Percentiles rank a stretch among this genome's conserved stretches.
These are phyloP conservation scores for Saccharomycopsis synnaedendra DNA, from an alignment of 805 yeast genomes.

Conservation along the genomic window DNA sequence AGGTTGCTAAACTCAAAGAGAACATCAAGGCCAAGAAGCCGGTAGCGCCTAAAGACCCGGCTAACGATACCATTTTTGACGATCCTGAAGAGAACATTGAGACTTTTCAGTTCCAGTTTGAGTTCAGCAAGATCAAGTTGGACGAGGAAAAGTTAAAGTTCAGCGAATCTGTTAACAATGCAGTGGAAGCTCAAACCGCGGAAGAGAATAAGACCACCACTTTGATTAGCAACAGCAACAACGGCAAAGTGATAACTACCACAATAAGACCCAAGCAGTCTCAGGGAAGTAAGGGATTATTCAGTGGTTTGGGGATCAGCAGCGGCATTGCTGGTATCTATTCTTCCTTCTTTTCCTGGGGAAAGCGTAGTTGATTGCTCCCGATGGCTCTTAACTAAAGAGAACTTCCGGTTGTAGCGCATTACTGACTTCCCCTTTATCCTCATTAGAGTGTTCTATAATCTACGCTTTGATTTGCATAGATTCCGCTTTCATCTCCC, in stretches of 20 bases:
- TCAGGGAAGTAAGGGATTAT: background rate
- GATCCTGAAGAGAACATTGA: constrained; percentile 11
- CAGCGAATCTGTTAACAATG: constrained; percentile 7
- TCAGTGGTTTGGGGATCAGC: constrained; percentile 6
- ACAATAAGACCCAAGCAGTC: constrained; percentile 8
- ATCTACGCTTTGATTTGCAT: no score
- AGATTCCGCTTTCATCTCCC: no score
- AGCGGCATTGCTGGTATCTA: constrained; percentile 7
- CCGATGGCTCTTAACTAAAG: no score
- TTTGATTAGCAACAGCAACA: constrained; percentile 11
- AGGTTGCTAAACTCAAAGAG: constrained; percentile 1
- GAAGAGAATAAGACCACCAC: constrained; percentile 12
- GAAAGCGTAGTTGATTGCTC: background rate
- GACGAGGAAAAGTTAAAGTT: constrained; percentile 12
- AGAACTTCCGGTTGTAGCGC: no score
- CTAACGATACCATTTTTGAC: background rate
- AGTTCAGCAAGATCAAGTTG: constrained; percentile 14
- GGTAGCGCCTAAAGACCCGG: background rate
- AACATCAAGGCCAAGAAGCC: background rate
- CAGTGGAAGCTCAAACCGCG: background rate
- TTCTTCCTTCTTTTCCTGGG: constrained; percentile 8
- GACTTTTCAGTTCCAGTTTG: constrained; percentile 14
- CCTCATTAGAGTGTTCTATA: no score
- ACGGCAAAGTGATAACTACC: constrained; percentile 12
- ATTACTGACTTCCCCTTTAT: no score